These are phyloP conservation scores for Tuber brumale DNA, from an alignment of 495 filamentous ascomycete species.

Conservation along the genomic window DNA sequence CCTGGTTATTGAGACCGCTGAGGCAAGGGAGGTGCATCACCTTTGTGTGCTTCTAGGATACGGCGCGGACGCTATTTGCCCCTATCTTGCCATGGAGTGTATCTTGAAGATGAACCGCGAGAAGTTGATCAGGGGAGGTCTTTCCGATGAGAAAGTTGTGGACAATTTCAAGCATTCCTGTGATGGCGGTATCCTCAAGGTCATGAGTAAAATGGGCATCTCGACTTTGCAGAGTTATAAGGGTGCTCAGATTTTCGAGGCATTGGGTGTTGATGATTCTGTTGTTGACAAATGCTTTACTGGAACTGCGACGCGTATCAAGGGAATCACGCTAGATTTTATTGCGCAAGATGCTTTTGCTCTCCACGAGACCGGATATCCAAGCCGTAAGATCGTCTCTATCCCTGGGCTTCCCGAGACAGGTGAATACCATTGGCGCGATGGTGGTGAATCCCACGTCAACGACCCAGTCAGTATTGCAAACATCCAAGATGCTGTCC, in stretches of 20 bases:
- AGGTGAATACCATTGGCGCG: conserved; percentile 99
- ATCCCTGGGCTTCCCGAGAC: conserved; percentile 86
- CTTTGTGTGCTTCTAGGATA: conserved; percentile 97
- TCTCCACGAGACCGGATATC: conserved; percentile 92
- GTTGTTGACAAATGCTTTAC: conserved; percentile 97
- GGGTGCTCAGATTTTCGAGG: conserved; percentile 98
- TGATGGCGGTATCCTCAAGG: conserved; percentile 96
- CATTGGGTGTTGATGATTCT: conserved; percentile 89
- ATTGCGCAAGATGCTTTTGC: conserved; percentile 96
- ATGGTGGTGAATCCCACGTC: conserved; percentile 95
- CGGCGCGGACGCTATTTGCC: conserved; percentile 92
- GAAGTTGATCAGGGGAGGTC: conserved; percentile 82
- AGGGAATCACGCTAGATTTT: conserved; percentile 89
- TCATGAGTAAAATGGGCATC: conserved; percentile 99
- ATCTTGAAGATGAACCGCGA: conserved; percentile 98
- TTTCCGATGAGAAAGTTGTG: conserved; percentile 76
- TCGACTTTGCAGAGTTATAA: conserved; percentile 98
- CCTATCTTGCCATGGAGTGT: conserved; percentile 95
- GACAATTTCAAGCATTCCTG: conserved; percentile 97
- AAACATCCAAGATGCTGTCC: conserved; percentile 96
- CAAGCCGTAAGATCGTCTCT: conserved; percentile 68
- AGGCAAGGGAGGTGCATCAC: conserved; percentile 97
- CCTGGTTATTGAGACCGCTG: conserved; percentile 85
- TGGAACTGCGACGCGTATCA: conserved; percentile 91
- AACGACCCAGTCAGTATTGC: conserved; percentile 95